phyloP scores from a whole-genome alignment of 2,329 filamentous ascomycete genomes.

The Curvularia lunata region DNA sequence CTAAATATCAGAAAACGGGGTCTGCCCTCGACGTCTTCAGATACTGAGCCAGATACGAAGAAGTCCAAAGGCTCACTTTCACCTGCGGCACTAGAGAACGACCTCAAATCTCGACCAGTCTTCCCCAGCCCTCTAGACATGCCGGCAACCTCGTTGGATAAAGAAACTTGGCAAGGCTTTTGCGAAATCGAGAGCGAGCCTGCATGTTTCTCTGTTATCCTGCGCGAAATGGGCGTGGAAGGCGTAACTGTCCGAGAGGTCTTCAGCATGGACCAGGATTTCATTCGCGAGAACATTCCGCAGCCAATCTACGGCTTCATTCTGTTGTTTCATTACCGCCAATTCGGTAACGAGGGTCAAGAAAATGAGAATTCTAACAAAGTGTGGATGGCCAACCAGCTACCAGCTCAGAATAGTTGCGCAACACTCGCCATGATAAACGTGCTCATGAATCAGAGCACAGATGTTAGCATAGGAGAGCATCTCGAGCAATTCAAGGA shows the following conservation, averaged over 20 bases:
- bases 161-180: conserved; percentile 70
- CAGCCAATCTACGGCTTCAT: conserved; percentile 76
- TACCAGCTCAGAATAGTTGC: conserved; percentile 73
- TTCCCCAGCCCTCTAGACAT: conserved; percentile 38
- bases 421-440: conserved; percentile 93
- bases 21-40: conserved; percentile 11
- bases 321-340: conserved; percentile 78
- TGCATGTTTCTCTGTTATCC: conserved; percentile 82
- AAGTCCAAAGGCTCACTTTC: conserved; percentile 22
- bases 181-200: conserved; percentile 90
- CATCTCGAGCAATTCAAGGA: conserved; percentile 75
- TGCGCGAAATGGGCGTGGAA: conserved; percentile 77
- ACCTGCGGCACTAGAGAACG: conserved; percentile 2
- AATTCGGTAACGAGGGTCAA: conserved; percentile 57
- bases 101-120: background rate
- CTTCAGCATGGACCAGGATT: conserved; percentile 67
- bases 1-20: conserved; percentile 27
- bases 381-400: conserved; percentile 95
- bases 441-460: conserved; percentile 80
- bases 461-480: conserved; percentile 67
- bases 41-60: conserved; percentile 23
- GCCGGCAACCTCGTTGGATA: conserved; percentile 48
- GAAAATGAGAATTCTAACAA: conserved; percentile 65
- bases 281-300: conserved; percentile 34
- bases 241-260: conserved; percentile 79